Base-by-base conservation (phyloP, 306 rosid genomes). In the Pyrus betulifolia region DNA sequence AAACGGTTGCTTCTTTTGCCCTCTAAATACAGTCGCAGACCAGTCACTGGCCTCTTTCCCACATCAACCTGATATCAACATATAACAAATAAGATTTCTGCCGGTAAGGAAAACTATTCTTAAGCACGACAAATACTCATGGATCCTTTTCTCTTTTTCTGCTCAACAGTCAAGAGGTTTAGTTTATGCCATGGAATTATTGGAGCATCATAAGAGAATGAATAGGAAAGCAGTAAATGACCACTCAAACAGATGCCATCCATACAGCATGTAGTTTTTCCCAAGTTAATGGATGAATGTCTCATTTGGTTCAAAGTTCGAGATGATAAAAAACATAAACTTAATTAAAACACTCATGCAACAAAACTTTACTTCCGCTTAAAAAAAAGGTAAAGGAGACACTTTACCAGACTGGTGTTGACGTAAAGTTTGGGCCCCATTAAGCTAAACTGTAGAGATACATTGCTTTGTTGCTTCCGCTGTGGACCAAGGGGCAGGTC, bases 401-500 rank as follows among this genome's bases (percentile, higher is more conserved):
- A 51, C 78, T 75, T 82, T 92, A 94, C 98, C 80, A 76, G 87
- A 67, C 81, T 76, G 70, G 95, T 92, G 86, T 94, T 94, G 67
- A 94, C 95, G 44, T 86, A 91, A 63, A 94, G 98, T 86, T 85
- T 94, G 46, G 98, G 94, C 44, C 98, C 97, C 90, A 94, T 65
- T 74, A 94, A 89, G 87, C 98, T 94, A 86, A 94, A 94, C 88
- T 92, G 98, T 60, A 94, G 87, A 80, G 97, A 91, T 68, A 88
- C 74, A 85, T 78, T 84, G 80, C 88, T 84, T 61, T 86, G 89
- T 65, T 86, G 96, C 83, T 85, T 94, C 81, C 95, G 80, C 79
- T 94, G 98, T 40, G 97, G 98, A 79, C 98, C 98, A 79, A 94
- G 98, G 35, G 98, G 98, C 82, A 94, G 98, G 35, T 94, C 98